Conservation (phyloP, 2,329 filamentous ascomycete genomes). For the Hymenoscyphus scutula region DNA sequence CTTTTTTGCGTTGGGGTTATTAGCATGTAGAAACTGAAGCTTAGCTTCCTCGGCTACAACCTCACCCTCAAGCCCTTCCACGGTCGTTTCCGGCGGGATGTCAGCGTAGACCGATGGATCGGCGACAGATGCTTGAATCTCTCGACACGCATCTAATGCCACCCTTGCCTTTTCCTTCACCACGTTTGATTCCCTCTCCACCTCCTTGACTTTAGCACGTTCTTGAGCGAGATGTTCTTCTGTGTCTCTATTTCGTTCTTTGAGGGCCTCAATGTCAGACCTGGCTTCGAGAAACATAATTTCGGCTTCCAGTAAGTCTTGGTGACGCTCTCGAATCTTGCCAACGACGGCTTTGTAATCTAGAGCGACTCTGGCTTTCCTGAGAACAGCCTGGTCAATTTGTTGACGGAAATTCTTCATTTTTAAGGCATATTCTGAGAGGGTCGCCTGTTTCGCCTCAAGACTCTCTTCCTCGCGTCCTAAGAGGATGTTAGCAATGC, state of each 20-base stretch:
- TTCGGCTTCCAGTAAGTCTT: conserved; percentile 65
- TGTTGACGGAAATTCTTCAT: conserved; percentile 52
- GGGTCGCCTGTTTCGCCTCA: conserved; percentile 37
- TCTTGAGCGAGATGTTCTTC: conserved; percentile 49
- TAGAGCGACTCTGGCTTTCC: conserved; percentile 54
- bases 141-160: conserved; percentile 36
- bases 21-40: conserved; percentile 76
- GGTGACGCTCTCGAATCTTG: conserved; percentile 59
- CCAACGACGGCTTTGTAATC: conserved; percentile 58
- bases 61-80: conserved; percentile 67
- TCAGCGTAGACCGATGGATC: conserved; percentile 40
- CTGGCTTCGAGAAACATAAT: conserved; percentile 73
- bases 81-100: conserved; percentile 48
- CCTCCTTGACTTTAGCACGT: conserved; percentile 40
- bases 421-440: conserved; percentile 39
- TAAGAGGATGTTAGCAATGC: conserved; percentile 32
- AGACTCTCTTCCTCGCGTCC: conserved; percentile 39
- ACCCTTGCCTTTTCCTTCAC: conserved; percentile 39
- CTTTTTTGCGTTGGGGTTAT: conserved; percentile 70
- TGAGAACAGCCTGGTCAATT: conserved; percentile 53
- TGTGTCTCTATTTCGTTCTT: conserved; percentile 61
- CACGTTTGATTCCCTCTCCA: conserved; percentile 41
- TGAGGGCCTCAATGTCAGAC: conserved; percentile 75
- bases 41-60: conserved; percentile 72
- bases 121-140: conserved; percentile 39